Evolutionary conservation across 1,284 basidiomycete genomes (phyloP), one percentile per base, ranked within the genome.

Genomic region (Apiotrichum siamense): DNA sequence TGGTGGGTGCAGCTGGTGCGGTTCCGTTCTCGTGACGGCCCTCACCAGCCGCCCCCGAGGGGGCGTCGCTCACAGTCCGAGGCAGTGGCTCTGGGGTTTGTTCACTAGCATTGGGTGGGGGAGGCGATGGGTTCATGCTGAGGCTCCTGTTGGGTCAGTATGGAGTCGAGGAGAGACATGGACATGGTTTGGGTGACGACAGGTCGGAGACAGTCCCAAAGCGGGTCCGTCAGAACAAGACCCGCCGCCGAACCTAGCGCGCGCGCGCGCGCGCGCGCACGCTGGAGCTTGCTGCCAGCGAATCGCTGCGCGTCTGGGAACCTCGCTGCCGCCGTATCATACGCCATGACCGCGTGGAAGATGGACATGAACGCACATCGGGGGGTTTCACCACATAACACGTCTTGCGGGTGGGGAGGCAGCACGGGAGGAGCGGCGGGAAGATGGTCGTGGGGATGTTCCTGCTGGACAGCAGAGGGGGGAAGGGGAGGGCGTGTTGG

Each of bases 41-140:
- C 7, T 31, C 29, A 31, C 29, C 50, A 25, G 50, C 41, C 29
- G 41, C 36, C 23, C 35, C 36, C 18, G 35, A 24, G 7, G 41
- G 24, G 20, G 51, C 32, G 21, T 31, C 47, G 33, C 41, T 52
- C 42, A 44, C 41, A 21, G 46, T 24, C 41, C 13, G 9, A 13
- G 46, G 40, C 25, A 26, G 24, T 20, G 45, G 41, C 32, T 44
- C 25, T 44, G 44, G 44, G 13, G 43, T 43, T 4, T 33, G 38
- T 29, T 56, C 47, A 43, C 42, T 45, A 46, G 33, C 42, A 50
- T 44, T 42, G 36, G 32, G 25, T 41, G 37, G 38, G 44, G 50
- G 21, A 25, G 50, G 51, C 43, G 55, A 51, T 23, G 52, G 31
- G 49, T 42, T 57, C 55, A 57, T 57, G 52, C 55, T 57, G 55